Evolutionary conservation across 768 basidiomycete species (phyloP).

Genomic region (Amanita molliuscula): DNA sequence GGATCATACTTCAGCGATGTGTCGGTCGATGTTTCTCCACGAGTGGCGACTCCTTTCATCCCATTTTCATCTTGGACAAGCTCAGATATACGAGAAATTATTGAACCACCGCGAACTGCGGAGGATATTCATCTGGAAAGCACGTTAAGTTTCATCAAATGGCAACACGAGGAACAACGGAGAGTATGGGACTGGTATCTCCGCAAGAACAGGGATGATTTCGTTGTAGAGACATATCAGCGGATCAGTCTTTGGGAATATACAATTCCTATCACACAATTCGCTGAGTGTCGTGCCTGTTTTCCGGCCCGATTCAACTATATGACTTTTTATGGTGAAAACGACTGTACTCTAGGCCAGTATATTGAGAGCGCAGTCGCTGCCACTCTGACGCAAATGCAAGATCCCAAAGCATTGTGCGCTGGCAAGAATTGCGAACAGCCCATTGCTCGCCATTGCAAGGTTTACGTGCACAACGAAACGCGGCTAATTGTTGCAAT

Average conservation of each 20-base stretch:
- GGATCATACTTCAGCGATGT: conserved; percentile 22
- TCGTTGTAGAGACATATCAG: conserved; percentile 90
- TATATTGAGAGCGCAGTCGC: conserved; percentile 77
- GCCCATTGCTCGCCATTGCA: conserved; percentile 74
- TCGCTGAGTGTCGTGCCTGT: conserved; percentile 61
- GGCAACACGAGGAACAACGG: conserved; percentile 79
- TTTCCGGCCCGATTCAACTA: conserved; percentile 65
- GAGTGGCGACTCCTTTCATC: conserved; percentile 5
- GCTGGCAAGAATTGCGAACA: conserved; percentile 78
- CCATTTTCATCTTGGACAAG: conserved; percentile 5
- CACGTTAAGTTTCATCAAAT: conserved; percentile 55
- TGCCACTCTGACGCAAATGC: conserved; percentile 56
- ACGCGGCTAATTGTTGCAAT: conserved; percentile 75
- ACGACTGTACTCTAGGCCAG: conserved; percentile 87
- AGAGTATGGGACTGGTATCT: conserved; percentile 96
- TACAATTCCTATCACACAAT: conserved; percentile 64
- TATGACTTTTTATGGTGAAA: conserved; percentile 86
- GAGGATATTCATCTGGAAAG: conserved; percentile 72
- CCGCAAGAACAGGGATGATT: conserved; percentile 75
- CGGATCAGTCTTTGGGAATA: conserved; percentile 74
- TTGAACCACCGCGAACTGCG: conserved; percentile 44
- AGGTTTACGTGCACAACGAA: conserved; percentile 86
- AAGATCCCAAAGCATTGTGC: conserved; percentile 72
- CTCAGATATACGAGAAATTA: conserved; percentile 23
- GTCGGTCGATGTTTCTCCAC: conserved; percentile 11